Base-by-base conservation (phyloP, 2,329 filamentous ascomycete species). In the Xylaria multiplex region DNA sequence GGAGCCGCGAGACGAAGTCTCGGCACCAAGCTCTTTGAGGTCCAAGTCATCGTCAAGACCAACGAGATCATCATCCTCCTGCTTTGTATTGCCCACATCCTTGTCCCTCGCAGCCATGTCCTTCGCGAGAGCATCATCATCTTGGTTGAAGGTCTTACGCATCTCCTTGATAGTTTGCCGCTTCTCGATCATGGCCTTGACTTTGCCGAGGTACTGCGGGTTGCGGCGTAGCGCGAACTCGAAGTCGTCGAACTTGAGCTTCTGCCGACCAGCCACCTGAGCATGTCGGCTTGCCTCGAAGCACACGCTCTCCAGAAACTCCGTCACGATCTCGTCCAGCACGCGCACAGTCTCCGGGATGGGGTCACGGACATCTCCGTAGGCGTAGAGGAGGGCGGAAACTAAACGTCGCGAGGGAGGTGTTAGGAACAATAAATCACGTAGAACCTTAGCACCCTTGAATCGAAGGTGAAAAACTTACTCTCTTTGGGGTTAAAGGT, bases 211-310 rank as follows among this genome's bases (percentile, higher is more conserved):
- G 77, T 97, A 96, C 65, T 87, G 84, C 8, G 92, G 90, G 75
- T 98, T 96, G 70, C 91, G 88, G 37, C 96, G 88, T 72, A 98
- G 88, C 45, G 93, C 93, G 80, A 97, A 99, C 76, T 96, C 93
- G 81, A 99, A 97, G 80, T 99, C 96, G 75, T 97, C 95, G 75
- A 97, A 92, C 79, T 99, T 99, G 81, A 99, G 93, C 81, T 99
- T 99, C 75, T 97, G 93, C 1, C 96, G 91, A 0, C 93, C 91
- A 2, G 92, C 90, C 79, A 97, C 93, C 78, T 92, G 90, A 0
- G 96, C 96, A 59, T 91, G 90, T 50, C 92, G 89, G 4, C 93
- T 93, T 3, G 96, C 95, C 76, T 93, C 91, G 82, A 97, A 96
- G 80, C 92, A 95, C 61, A 96, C 90, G 78, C 96, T 93, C 77